phyloP scores from a whole-genome alignment of 257 asterid species.

The Avicennia marina region DNA sequence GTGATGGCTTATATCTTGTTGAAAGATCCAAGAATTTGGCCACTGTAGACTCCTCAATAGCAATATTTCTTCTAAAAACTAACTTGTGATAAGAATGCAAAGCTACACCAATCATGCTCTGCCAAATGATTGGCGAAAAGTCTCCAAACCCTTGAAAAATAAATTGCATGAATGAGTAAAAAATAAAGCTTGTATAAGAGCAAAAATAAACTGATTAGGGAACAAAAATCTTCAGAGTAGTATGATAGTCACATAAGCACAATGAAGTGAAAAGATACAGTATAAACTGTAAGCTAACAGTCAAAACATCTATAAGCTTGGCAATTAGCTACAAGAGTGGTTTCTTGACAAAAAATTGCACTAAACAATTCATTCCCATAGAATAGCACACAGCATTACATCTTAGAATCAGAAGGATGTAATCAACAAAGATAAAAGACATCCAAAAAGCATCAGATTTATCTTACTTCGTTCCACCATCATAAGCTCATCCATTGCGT shows the following conservation, averaged over 20 bases:
- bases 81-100: conserved; percentile 54
- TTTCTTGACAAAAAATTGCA: neutral
- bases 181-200: neutral
- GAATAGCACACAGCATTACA: conserved; percentile 4
- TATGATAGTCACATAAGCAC: too few relatives aligned
- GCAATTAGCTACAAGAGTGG: too few relatives aligned
- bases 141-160: conserved; percentile 39
- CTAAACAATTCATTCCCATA: conserved; percentile 5
- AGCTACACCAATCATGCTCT: conserved; percentile 73
- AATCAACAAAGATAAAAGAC: conserved; percentile 4
- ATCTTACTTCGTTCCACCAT: conserved; percentile 50
- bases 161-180: conserved; percentile 6
- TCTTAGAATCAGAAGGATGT: conserved; percentile 4
- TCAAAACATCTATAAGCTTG: too few relatives aligned
- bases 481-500: conserved; percentile 65
- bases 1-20: conserved; percentile 52
- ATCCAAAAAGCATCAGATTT: conserved; percentile 12
- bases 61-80: conserved; percentile 30
- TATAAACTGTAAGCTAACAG: neutral
- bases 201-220: conserved; percentile 8
- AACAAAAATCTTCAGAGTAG: too few relatives aligned
- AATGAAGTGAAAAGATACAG: too few relatives aligned
- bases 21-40: conserved; percentile 59
- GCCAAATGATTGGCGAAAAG: conserved; percentile 36
- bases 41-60: conserved; percentile 35